A percentile compares a stretch with the other conserved stretches of the same genome.
phyloP scores from a whole-genome alignment of 2,329 filamentous ascomycete genomes.

The Colletotrichum echinochloae region DNA sequence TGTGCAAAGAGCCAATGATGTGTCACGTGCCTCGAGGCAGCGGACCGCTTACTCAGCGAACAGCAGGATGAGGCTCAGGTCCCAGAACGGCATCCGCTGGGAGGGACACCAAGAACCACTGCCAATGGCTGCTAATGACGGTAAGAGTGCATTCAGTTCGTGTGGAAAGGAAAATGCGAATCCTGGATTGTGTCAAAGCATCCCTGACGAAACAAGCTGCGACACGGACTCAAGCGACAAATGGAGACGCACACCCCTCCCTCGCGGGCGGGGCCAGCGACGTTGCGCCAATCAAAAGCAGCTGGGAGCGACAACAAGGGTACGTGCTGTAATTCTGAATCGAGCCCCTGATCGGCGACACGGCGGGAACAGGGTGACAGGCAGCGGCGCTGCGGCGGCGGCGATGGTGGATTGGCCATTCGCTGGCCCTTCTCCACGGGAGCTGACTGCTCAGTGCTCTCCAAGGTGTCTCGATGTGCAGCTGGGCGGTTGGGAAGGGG shows the following conservation, averaged over 20 bases:
- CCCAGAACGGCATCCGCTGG: neutral
- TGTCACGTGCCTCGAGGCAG: no score
- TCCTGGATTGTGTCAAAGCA: conserved; percentile 50
- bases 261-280: conserved; percentile 7
- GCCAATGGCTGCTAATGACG: neutral
- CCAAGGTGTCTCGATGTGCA: conserved; percentile 27
- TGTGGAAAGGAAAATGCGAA: conserved; percentile 33
- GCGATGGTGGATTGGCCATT: neutral
- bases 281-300: conserved; percentile 29
- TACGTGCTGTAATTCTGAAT: conserved; percentile 28
- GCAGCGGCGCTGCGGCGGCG: no score
- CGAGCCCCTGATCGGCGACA: conserved; percentile 8
- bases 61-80: neutral
- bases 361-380: conserved; percentile 7
- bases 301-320: neutral
- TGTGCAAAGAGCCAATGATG: no score
- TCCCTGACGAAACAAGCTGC: conserved; percentile 55
- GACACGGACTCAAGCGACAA: conserved; percentile 44
- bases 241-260: conserved; percentile 35
- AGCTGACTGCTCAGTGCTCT: no score
- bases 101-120: neutral
- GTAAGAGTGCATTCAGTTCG: conserved; percentile 11
- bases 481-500: conserved; percentile 29
- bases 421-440: neutral
- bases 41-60: no score